These are phyloP conservation scores for Paracoccidioides lutzii DNA, from an alignment of 2,329 filamentous ascomycete genomes.

Conservation along the genomic window DNA sequence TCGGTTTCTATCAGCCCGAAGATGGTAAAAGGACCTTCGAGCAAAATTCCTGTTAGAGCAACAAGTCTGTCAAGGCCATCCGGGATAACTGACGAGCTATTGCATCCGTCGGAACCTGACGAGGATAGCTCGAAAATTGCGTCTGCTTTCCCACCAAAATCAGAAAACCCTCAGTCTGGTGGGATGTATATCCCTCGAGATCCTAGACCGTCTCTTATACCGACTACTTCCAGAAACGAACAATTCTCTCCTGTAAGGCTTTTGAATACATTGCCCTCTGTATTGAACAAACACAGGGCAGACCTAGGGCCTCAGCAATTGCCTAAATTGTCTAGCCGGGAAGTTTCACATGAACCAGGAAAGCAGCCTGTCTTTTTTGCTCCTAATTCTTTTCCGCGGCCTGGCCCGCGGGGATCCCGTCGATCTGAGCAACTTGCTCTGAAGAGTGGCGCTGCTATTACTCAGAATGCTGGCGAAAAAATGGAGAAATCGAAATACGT, in stretches of 20 bases:
- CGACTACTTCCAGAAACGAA: background rate
- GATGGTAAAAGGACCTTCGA: background rate
- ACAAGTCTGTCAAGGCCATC: background rate
- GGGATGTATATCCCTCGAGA: background rate
- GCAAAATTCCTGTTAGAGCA: slow-evolving; percentile 1
- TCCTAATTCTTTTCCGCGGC: background rate
- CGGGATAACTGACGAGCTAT: background rate
- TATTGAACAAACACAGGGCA: background rate
- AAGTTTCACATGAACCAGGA: background rate
- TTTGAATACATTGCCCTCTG: background rate
- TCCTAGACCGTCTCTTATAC: background rate
- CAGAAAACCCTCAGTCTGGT: background rate
- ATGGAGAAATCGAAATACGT: background rate
- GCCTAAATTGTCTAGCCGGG: background rate
- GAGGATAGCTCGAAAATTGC: background rate
- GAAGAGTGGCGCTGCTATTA: background rate
- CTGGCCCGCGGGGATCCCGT: background rate
- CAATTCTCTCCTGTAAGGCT: background rate
- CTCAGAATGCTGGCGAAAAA: background rate
- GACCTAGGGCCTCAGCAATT: background rate
- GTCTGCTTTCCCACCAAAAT: background rate
- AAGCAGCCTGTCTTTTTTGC: background rate
- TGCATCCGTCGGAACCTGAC: background rate
- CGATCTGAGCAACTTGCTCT: background rate
- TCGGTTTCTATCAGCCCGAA: background rate